phyloP scores from a whole-genome alignment of 352 stramenopile genomes.

The Pythium chondricola region DNA sequence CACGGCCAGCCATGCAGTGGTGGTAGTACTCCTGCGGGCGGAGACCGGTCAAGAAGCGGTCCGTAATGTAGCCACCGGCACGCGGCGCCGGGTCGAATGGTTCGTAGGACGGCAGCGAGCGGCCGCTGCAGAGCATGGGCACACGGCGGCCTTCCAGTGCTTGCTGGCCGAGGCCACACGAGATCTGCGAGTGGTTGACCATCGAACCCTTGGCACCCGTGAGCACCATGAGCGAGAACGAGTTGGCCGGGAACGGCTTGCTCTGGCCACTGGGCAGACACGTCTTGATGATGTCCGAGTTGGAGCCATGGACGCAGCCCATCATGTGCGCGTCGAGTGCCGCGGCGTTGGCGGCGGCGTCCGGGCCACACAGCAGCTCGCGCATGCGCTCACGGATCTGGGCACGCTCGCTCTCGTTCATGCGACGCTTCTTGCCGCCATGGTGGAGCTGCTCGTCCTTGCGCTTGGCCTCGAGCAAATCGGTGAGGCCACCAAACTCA shows the following conservation, averaged over 20 bases:
- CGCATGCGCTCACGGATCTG: constrained; percentile 76
- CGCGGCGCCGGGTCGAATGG: constrained; percentile 96
- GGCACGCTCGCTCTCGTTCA: constrained; percentile 74
- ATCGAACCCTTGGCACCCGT: constrained; percentile 99
- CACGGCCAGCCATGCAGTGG: constrained; percentile 99
- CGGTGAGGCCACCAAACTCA: constrained; percentile 72
- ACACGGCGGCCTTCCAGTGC: constrained; percentile 98
- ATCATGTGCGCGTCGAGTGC: constrained; percentile 88
- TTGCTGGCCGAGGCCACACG: constrained; percentile 98
- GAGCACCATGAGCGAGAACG: constrained; percentile 99
- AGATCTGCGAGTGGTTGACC: constrained; percentile 99
- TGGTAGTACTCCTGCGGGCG: constrained; percentile 99
- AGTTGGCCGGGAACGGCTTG: constrained; percentile 98
- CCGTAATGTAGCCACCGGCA: constrained; percentile 98
- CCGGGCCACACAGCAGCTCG: constrained; percentile 56
- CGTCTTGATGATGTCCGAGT: constrained; percentile 98
- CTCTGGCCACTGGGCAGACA: constrained; percentile 96
- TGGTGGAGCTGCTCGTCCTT: constrained; percentile 26
- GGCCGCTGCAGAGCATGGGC: constrained; percentile 95
- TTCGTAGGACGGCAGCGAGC: constrained; percentile 97
- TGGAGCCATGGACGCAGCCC: constrained; percentile 84
- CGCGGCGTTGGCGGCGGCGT: constrained; percentile 69
- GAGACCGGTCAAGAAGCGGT: constrained; percentile 98
- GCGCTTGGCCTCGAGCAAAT: constrained; percentile 61
- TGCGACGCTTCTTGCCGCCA: constrained; percentile 72